Base-by-base conservation (phyloP, 2,329 filamentous ascomycete species). In the Fusarium sp. region DNA sequence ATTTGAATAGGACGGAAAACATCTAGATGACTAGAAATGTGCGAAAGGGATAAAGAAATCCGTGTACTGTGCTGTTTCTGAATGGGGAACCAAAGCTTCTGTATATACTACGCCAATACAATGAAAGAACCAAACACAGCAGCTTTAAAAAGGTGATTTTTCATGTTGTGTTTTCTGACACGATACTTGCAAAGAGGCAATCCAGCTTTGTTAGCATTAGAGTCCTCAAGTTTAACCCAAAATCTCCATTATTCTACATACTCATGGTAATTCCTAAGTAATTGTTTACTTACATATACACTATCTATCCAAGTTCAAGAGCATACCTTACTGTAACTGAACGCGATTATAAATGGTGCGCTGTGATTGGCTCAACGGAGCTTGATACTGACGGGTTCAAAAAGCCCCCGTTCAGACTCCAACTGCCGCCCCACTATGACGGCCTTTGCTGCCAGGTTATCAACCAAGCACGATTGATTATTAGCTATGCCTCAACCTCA, bases 401-500 rank as follows among this genome's bases (percentile, higher is more conserved):
- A 60, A 44, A 40, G 51, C 42, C 49, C 49, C 50, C 66, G 54
- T 54, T 52, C 38, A 49, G 22, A 54, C 44, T 67, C 66, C 65
- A 62, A 66, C 40, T 31, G 82, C n/a, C 64, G 60, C 74, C 71
- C 76, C 76, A 77, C 76, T 75, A 69, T 64, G 60, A 58, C 58
- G 52, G 38, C 62, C 51, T 39, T 54, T 53, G 56, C 48, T 50
- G 34, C 51, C 24, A 40, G 50, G 56, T 46, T 56, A 56, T 56
- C 50, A 45, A 57, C 62, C 65, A 68, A 58, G 68, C 56, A 71
- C 42, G 31, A 51, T 57, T 66, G 33, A 18, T 33, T 54, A 34
- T 61, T 45, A 68, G 72, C 72, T 78, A 83, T 83, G 81, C 79
- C 79, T 81, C 82, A 78, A 78, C 81, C 78, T 80, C 82, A 78